These are phyloP conservation scores for Lindgomyces ingoldianus DNA, from an alignment of 495 filamentous ascomycete genomes.

Conservation along the genomic window DNA sequence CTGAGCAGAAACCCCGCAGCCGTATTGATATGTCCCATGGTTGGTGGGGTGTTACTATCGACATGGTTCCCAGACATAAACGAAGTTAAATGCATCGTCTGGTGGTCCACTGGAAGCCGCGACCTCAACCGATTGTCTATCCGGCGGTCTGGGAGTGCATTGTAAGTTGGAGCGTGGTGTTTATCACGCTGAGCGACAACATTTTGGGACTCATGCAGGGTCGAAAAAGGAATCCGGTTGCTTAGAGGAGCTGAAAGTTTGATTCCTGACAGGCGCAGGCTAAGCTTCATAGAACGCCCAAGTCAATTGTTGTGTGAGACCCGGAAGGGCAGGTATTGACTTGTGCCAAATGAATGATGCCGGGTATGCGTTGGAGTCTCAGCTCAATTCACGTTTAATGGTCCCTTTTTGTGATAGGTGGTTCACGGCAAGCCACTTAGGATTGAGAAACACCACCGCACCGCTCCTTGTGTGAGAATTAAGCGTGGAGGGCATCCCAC, in stretches of 20 bases:
- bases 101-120: background rate
- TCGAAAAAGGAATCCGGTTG: too few species aligned
- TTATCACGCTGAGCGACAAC: background rate
- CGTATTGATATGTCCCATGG: background rate
- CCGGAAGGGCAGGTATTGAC: too few species aligned
- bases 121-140: background rate
- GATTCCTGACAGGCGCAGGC: too few species aligned
- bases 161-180: background rate
- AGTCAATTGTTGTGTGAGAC: background rate
- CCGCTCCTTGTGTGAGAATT: too few species aligned
- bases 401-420: conserved; percentile 25
- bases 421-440: conserved; percentile 11
- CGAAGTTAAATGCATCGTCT: background rate
- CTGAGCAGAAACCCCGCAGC: background rate
- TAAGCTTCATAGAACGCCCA: too few species aligned
- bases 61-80: background rate
- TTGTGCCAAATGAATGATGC: background rate
- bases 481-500: background rate
- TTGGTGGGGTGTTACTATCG: background rate
- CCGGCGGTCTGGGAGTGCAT: background rate
- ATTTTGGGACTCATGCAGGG: background rate
- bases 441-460: background rate
- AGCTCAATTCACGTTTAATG: conserved; percentile 24
- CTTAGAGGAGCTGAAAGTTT: too few species aligned
- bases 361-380: background rate